Evolutionary conservation across 2,329 filamentous ascomycete genomes (phyloP).

Genomic region (Diatrype stigma): DNA sequence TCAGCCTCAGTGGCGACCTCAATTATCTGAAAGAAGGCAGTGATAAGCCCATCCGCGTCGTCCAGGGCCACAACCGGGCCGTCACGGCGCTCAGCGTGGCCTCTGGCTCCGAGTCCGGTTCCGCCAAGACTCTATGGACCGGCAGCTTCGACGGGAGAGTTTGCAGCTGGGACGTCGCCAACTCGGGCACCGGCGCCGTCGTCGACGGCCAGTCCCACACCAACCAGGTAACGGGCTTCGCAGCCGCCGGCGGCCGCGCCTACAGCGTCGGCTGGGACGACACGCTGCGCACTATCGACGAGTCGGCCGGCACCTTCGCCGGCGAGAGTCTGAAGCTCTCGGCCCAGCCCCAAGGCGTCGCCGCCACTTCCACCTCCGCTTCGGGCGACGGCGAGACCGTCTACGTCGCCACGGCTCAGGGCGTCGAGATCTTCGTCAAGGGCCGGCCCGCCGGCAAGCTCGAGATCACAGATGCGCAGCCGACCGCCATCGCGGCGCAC

Average conservation of each 20-base stretch:
- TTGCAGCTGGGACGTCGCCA: conserved; percentile 72
- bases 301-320: conserved; percentile 69
- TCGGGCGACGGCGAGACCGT: conserved; percentile 31
- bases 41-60: conserved; percentile 61
- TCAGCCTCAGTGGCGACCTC: conserved; percentile 83
- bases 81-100: conserved; percentile 71
- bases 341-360: conserved; percentile 65
- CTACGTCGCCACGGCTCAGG: conserved; percentile 48
- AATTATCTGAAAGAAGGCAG: conserved; percentile 79
- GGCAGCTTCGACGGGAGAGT: conserved; percentile 90
- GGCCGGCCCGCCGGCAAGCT: conserved; percentile 57
- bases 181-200: conserved; percentile 60
- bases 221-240: conserved; percentile 79
- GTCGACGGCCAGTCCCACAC: conserved; percentile 80
- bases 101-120: conserved; percentile 49
- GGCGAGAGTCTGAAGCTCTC: conserved; percentile 64
- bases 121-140: conserved; percentile 70
- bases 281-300: conserved; percentile 74
- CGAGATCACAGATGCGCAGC: conserved; percentile 55
- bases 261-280: conserved; percentile 95
- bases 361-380: conserved; percentile 6
- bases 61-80: conserved; percentile 88
- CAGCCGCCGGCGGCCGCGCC: conserved; percentile 57
- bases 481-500: conserved; percentile 68
- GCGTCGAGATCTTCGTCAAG: conserved; percentile 54